Evolutionary conservation across 1,284 basidiomycete species (phyloP), one percentile per base, ranked within the genome.

Genomic region (Ustilago curta): DNA sequence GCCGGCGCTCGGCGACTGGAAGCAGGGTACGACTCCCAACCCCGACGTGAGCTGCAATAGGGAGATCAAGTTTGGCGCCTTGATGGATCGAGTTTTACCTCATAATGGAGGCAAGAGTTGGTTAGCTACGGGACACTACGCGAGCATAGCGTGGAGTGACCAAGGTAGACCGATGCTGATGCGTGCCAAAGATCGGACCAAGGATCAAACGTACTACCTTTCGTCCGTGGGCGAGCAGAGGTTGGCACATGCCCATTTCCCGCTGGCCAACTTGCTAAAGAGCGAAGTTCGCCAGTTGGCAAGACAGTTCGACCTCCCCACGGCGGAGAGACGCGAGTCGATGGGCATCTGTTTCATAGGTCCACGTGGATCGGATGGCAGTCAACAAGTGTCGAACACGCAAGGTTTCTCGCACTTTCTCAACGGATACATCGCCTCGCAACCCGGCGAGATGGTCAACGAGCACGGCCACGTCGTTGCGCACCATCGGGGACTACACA

Each of bases 271-370:
- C 11, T 40, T 79, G 29, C 60, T 64, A 43, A 84, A 84, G 85
- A 70, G 86, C 0, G 86, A 91, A 69, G 93, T 97, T 0, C 88
- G 93, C n/a, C 87, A 88, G 62, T 86, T 97, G n/a, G 96, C 96
- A 0, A 85, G 86, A 5, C 84, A 89, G 43, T 89, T 89, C 83
- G 85, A 84, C 0, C 86, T 99, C 11, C 91, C 91, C 2, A 97
- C 92, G 0, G 93, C 94, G 1, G 87, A 89, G 2, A 88, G 93
- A 58, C 88, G 88, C 23, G 96, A 99, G 83, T 95, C 93, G 84
- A 96, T 97, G 91, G 96, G 96, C 0, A 89, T 98, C n/a, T 98
- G 96, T 83, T 98, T 98, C 77, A 91, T 98, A 8, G 96, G 95
- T 27, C 67, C 83, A n/a, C 71, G 83, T 2, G 95, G 85, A 0